phyloP scores from a whole-genome alignment of 129 eudicot genomes.

The Flaveria ramosissima region DNA sequence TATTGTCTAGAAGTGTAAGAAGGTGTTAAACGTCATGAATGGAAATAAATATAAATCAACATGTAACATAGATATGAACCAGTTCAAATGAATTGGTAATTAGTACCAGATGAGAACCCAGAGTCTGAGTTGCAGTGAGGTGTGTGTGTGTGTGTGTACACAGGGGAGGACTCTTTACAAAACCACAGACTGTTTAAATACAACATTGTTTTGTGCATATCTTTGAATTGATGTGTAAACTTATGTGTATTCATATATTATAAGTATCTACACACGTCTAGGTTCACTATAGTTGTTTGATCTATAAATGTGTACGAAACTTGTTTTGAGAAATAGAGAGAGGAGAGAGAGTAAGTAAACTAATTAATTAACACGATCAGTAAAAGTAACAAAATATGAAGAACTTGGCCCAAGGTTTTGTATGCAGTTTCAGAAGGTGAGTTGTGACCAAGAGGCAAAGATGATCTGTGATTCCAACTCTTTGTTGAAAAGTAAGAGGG shows the following conservation, averaged over 20 bases:
- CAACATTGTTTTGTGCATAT: too few species aligned
- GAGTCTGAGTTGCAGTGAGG: not conserved
- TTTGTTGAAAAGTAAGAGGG: constrained; percentile 2
- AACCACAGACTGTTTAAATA: too few species aligned
- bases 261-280: too few species aligned
- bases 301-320: too few species aligned
- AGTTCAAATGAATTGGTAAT: not conserved
- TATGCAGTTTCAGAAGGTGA: not conserved
- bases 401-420: not conserved
- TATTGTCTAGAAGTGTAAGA: not conserved
- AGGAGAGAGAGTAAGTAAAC: too few species aligned
- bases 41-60: not conserved
- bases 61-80: not conserved
- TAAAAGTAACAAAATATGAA: too few species aligned
- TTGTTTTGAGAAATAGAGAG: too few species aligned
- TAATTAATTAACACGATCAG: not conserved
- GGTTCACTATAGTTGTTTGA: too few species aligned
- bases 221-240: too few species aligned
- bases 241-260: too few species aligned
- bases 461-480: not conserved
- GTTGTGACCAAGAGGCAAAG: constrained; percentile 6
- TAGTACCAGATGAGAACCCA: not conserved
- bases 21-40: not conserved
- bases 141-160: not conserved
- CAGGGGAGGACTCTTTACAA: too few species aligned